Percentiles rank a stretch among this genome's conserved stretches.
Conservation (phyloP, 768 basidiomycete genomes). For the Rhizopogon rudus region DNA sequence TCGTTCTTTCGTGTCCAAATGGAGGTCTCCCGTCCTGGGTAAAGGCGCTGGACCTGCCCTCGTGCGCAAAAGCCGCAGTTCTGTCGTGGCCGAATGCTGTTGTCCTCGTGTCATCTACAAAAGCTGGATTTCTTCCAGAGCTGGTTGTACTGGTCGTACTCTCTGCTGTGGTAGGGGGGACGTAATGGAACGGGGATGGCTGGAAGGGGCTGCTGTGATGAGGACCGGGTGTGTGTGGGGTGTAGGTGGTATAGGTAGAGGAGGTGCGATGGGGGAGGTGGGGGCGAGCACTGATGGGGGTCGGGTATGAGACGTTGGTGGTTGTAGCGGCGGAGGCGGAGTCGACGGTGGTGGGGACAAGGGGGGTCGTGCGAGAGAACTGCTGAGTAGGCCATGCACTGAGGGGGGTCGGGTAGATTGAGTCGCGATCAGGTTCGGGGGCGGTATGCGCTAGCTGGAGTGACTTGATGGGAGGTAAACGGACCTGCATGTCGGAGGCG, state of each 20-base stretch:
- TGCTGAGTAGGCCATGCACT: slow-evolving; percentile 7
- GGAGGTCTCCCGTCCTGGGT: slow-evolving; percentile 14
- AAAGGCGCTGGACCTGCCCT: slow-evolving; percentile 17
- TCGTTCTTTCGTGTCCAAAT: slow-evolving; percentile 10
- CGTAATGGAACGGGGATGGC: slow-evolving; percentile 12
- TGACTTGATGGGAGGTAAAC: slow-evolving; percentile 15
- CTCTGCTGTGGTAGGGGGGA: slow-evolving; percentile 15
- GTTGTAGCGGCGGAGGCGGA: neutral
- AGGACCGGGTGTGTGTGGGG: slow-evolving; percentile 18
- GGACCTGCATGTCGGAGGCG: neutral
- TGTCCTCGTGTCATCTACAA: slow-evolving; percentile 11
- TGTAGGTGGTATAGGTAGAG: slow-evolving; percentile 15
- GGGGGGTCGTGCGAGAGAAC: slow-evolving; percentile 21
- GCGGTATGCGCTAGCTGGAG: slow-evolving; percentile 7
- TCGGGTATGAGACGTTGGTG: neutral
- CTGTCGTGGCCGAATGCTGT: slow-evolving; percentile 17
- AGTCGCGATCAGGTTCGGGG: slow-evolving; percentile 12
- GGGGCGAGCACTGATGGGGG: slow-evolving; percentile 7
- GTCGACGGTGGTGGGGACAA: slow-evolving; percentile 15
- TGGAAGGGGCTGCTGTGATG: slow-evolving; percentile 12
- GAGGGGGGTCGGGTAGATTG: slow-evolving; percentile 16
- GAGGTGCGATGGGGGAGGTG: slow-evolving; percentile 10
- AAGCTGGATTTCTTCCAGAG: slow-evolving; percentile 13
- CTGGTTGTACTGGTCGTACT: slow-evolving; percentile 12
- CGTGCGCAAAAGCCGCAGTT: slow-evolving; percentile 13